A percentile compares a stretch with the other conserved stretches of the same genome.
Conservation (phyloP, 2,329 filamentous ascomycete genomes). For the Pleurostoma richardsiae region DNA sequence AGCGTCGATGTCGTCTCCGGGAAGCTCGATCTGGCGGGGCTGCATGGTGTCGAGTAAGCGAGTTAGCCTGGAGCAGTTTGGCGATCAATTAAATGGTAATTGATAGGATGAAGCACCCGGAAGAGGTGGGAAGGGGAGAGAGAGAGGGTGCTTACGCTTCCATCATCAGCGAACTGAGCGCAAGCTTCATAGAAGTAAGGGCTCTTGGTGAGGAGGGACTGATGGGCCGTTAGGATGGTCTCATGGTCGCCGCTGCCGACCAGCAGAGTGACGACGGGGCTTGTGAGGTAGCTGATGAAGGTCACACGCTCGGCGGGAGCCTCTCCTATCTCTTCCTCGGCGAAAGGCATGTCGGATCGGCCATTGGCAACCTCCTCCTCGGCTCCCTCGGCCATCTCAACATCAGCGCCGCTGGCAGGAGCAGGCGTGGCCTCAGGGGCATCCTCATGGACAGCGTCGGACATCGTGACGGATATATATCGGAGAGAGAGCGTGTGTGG, state of each 20-base stretch:
- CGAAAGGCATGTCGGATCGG: slow-evolving; percentile 28
- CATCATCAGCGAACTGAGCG: slow-evolving; percentile 54
- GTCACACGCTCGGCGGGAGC: slow-evolving; percentile 28
- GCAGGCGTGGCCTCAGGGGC: slow-evolving; percentile 21
- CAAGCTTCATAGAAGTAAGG: slow-evolving; percentile 67
- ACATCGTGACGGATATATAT: slow-evolving; percentile 13
- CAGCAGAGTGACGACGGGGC: slow-evolving; percentile 64
- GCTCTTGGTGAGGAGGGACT: slow-evolving; percentile 68
- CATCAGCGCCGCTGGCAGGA: slow-evolving; percentile 25
- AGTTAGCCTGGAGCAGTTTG: too few species aligned
- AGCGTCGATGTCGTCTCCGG: slow-evolving; percentile 64
- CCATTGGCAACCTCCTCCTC: slow-evolving; percentile 7
- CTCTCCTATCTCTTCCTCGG: slow-evolving; percentile 26
- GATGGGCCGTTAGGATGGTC: slow-evolving; percentile 71
- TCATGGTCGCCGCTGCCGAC: slow-evolving; percentile 56
- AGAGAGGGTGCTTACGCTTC: slow-evolving; percentile 42
- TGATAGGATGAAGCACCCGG: too few species aligned
- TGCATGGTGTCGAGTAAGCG: slow-evolving; percentile 12
- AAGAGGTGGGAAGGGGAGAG: not conserved
- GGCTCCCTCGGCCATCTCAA: slow-evolving; percentile 22
- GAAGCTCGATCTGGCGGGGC: slow-evolving; percentile 65
- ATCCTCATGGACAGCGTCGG: slow-evolving; percentile 22
- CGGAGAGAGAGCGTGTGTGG: too few species aligned
- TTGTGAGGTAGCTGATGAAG: slow-evolving; percentile 59
- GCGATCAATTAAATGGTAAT: too few species aligned